These are phyloP conservation scores for Penicillium herquei DNA, from an alignment of 495 filamentous ascomycete genomes.

Conservation along the genomic window DNA sequence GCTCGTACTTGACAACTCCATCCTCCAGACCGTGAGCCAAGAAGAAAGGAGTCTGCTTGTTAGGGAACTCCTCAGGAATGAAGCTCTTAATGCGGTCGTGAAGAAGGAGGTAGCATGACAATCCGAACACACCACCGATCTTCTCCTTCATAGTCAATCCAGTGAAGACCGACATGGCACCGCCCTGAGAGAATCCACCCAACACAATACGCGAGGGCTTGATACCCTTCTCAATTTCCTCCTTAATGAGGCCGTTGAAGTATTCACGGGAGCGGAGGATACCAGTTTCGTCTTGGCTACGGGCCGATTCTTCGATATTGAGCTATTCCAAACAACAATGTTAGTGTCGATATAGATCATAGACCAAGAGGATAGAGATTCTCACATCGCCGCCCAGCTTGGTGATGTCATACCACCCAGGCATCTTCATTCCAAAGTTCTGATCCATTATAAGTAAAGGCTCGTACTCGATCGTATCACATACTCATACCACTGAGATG, in stretches of 20 bases:
- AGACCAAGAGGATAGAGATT: not conserved
- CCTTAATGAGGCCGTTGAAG: slow-evolving; percentile 77
- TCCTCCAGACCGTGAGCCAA: slow-evolving; percentile 82
- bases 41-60: slow-evolving; percentile 81
- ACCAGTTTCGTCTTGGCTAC: slow-evolving; percentile 73
- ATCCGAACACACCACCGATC: slow-evolving; percentile 82
- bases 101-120: slow-evolving; percentile 80
- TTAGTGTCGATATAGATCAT: not conserved
- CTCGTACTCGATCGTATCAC: not conserved
- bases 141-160: slow-evolving; percentile 72
- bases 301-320: slow-evolving; percentile 47
- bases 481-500: slow-evolving; percentile 70
- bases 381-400: slow-evolving; percentile 50
- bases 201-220: slow-evolving; percentile 79
- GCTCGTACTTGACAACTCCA: slow-evolving; percentile 62
- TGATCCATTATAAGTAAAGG: slow-evolving; percentile 21
- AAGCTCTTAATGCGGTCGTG: slow-evolving; percentile 67
- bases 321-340: slow-evolving; percentile 23
- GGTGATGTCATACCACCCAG: slow-evolving; percentile 90
- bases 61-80: slow-evolving; percentile 61
- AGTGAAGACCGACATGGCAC: slow-evolving; percentile 58
- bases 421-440: slow-evolving; percentile 83
- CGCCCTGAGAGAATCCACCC: slow-evolving; percentile 65
- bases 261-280: slow-evolving; percentile 70
- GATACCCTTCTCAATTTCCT: slow-evolving; percentile 81